phyloP scores from a whole-genome alignment of 225 moss, liverwort and hornwort genomes.

The Bryum argenteum region DNA sequence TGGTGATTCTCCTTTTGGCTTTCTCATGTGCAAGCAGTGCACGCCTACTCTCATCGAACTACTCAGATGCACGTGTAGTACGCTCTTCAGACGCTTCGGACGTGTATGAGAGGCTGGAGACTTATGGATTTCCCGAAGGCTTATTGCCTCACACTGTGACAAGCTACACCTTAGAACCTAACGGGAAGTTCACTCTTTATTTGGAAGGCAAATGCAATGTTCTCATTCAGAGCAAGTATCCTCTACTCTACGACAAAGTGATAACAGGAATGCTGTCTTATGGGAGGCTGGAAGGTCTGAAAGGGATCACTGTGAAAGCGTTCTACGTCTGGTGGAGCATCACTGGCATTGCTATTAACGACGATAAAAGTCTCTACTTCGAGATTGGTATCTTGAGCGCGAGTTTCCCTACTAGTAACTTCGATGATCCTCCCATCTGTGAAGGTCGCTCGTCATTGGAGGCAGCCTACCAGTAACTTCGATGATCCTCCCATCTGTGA shows the following conservation, averaged over 20 bases:
- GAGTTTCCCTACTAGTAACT: constrained; percentile 79
- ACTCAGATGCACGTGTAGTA: constrained; percentile 35
- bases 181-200: constrained; percentile 65
- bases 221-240: constrained; percentile 72
- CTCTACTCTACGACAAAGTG: constrained; percentile 63
- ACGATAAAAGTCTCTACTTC: constrained; percentile 58
- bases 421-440: constrained; percentile 85
- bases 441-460: constrained; percentile 28
- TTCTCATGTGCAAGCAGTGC: constrained; percentile 38
- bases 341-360: constrained; percentile 56
- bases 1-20: constrained; percentile 32
- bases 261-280: constrained; percentile 72
- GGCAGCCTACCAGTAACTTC: constrained; percentile 80
- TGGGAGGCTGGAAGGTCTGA: constrained; percentile 55
- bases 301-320: constrained; percentile 79
- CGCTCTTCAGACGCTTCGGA: constrained; percentile 41
- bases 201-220: constrained; percentile 64
- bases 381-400: constrained; percentile 72
- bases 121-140: constrained; percentile 80
- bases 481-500: constrained; percentile 79
- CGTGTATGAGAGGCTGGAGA: constrained; percentile 70
- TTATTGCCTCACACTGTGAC: constrained; percentile 78
- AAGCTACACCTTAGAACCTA: constrained; percentile 53
- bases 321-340: constrained; percentile 75
- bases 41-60: constrained; percentile 23